Evolutionary conservation across 805 yeast genomes (phyloP).

Genomic region (Yarrowia bubula): DNA sequence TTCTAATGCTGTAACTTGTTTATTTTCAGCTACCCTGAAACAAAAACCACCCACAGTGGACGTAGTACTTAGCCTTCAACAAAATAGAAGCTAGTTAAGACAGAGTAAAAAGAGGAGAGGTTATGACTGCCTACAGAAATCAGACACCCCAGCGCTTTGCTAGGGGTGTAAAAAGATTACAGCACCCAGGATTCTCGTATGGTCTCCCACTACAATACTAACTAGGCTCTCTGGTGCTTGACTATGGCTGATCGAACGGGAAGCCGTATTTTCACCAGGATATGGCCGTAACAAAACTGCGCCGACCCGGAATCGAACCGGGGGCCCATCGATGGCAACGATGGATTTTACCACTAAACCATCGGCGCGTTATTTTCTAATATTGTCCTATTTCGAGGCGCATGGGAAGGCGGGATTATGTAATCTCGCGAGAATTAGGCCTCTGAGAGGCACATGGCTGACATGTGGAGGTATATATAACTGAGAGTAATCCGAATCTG

Average conservation of each 20-base stretch:
- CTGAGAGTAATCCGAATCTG: no score
- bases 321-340: constrained; percentile 4
- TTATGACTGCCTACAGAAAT: no score
- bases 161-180: no score
- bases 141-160: no score
- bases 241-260: constrained; percentile 16
- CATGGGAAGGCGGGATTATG: neutral
- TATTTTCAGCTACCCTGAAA: no score
- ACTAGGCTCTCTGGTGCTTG: constrained; percentile 15
- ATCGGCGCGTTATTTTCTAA: neutral
- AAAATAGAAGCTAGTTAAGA: no score
- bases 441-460: no score
- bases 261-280: constrained; percentile 17
- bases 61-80: no score
- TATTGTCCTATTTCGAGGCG: neutral
- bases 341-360: constrained; percentile 1
- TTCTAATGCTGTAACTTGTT: no score
- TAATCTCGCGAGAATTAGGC: neutral
- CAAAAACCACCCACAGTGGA: no score
- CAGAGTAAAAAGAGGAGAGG: no score
- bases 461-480: no score
- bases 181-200: constrained; percentile 15
- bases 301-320: constrained; percentile 6
- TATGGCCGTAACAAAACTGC: neutral
- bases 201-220: constrained; percentile 17